phyloP scores from a whole-genome alignment of 106 monocot genomes.

The Acorus gramineus region DNA sequence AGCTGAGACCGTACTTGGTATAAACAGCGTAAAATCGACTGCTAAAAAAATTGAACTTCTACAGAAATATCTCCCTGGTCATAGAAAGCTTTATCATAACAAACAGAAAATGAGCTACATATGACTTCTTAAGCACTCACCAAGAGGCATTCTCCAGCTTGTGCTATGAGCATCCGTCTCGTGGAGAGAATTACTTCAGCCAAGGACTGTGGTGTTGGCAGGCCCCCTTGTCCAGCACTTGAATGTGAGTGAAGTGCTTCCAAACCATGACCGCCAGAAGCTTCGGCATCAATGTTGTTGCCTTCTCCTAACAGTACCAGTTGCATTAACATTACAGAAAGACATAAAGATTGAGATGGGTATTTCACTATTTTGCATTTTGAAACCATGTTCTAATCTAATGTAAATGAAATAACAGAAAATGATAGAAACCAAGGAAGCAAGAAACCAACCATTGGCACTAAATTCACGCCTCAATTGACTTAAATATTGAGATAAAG shows the following conservation, averaged over 20 bases:
- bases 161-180: slow-evolving; percentile 45
- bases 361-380: too few species aligned
- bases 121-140: slow-evolving; percentile 13
- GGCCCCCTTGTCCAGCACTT: slow-evolving; percentile 28
- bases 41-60: too few species aligned
- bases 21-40: too few species aligned
- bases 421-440: not conserved
- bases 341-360: too few species aligned
- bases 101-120: too few species aligned
- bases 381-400: not conserved
- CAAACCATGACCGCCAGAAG: slow-evolving; percentile 1
- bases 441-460: slow-evolving; percentile 33
- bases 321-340: not conserved
- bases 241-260: slow-evolving; percentile 15
- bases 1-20: too few species aligned
- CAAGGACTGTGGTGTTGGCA: slow-evolving; percentile 44
- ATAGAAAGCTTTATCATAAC: too few species aligned
- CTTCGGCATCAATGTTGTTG: slow-evolving; percentile 8
- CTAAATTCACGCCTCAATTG: slow-evolving; percentile 55
- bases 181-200: slow-evolving; percentile 43
- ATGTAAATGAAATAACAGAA: not conserved
- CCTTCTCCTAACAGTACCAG: slow-evolving; percentile 9
- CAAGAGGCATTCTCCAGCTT: slow-evolving; percentile 32
- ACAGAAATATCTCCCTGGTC: too few species aligned
- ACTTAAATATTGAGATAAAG: slow-evolving; percentile 58